These are phyloP conservation scores for Claviceps digitariae DNA, from an alignment of 2,329 filamentous ascomycete species.

Conservation along the genomic window DNA sequence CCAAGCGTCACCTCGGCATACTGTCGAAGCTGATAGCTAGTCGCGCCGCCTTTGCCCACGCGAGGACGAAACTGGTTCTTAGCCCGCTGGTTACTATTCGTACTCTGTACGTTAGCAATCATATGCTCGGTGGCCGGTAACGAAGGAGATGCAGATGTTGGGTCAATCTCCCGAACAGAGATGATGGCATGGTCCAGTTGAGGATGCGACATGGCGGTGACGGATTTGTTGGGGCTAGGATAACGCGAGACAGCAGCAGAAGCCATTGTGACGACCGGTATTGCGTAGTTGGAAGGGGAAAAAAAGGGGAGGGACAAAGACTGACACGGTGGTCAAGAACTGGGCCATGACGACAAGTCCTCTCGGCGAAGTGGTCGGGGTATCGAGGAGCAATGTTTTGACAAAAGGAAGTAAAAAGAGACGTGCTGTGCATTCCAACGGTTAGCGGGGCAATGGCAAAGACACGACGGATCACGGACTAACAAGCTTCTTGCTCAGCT, in stretches of 20 bases:
- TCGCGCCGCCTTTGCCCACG: constrained; percentile 75
- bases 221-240: constrained; percentile 18
- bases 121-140: constrained; percentile 9
- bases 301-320: constrained; percentile 8
- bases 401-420: constrained; percentile 1
- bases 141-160: constrained; percentile 8
- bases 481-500: neutral
- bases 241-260: constrained; percentile 14
- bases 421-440: constrained; percentile 22
- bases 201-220: constrained; percentile 16
- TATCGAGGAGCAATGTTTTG: constrained; percentile 5
- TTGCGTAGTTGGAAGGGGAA: constrained; percentile 2
- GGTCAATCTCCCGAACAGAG: constrained; percentile 16
- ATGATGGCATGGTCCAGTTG: constrained; percentile 17
- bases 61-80: constrained; percentile 86
- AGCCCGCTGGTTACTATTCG: constrained; percentile 56
- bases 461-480: neutral
- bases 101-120: constrained; percentile 17
- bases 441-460: constrained; percentile 27
- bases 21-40: constrained; percentile 82
- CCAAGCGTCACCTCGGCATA: constrained; percentile 96
- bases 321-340: constrained; percentile 31
- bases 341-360: constrained; percentile 22
- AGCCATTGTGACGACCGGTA: constrained; percentile 10
- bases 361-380: constrained; percentile 3